Percentiles rank a stretch among this genome's conserved stretches.
phyloP scores from a whole-genome alignment of 768 basidiomycete genomes.

The Cubamyces lactineus region DNA sequence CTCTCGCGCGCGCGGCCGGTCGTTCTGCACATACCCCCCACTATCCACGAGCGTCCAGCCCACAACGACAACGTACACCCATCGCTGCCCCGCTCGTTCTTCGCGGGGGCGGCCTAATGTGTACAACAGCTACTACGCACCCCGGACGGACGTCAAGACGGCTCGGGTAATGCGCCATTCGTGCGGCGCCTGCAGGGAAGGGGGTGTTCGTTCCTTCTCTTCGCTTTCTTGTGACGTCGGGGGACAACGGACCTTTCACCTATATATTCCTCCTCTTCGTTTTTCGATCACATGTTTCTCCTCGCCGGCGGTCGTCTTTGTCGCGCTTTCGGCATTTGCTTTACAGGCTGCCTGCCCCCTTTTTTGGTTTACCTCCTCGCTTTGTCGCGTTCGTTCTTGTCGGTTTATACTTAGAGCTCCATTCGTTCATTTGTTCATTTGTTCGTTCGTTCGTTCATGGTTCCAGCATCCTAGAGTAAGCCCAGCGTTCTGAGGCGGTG shows the following conservation, averaged over 20 bases:
- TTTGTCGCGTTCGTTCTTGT: not conserved
- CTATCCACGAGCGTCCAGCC: not conserved
- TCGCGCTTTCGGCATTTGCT: too few species aligned
- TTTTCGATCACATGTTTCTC: too few species aligned
- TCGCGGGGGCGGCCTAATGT: constrained; percentile 1
- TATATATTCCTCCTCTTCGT: too few species aligned
- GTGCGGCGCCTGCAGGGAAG: not conserved
- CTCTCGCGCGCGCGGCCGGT: not conserved
- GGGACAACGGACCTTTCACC: not conserved
- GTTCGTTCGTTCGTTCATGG: not conserved
- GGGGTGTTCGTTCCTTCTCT: not conserved
- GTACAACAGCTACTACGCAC: not conserved
- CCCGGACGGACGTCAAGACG: not conserved
- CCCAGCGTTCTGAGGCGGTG: not conserved
- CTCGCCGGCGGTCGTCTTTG: not conserved
- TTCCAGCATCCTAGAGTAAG: constrained; percentile 5
- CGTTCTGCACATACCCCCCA: constrained; percentile 11
- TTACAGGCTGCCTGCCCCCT: not conserved
- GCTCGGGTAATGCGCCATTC: not conserved
- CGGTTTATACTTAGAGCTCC: not conserved
- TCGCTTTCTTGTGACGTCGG: not conserved
- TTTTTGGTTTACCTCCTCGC: constrained; percentile 6
- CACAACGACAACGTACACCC: not conserved
- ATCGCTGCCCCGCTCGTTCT: not conserved
- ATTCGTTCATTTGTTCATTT: constrained; percentile 7